Evolutionary conservation across 2,329 filamentous ascomycete species (phyloP), one percentile per base, ranked within the genome.

Genomic region (Aureobasidium sp.): DNA sequence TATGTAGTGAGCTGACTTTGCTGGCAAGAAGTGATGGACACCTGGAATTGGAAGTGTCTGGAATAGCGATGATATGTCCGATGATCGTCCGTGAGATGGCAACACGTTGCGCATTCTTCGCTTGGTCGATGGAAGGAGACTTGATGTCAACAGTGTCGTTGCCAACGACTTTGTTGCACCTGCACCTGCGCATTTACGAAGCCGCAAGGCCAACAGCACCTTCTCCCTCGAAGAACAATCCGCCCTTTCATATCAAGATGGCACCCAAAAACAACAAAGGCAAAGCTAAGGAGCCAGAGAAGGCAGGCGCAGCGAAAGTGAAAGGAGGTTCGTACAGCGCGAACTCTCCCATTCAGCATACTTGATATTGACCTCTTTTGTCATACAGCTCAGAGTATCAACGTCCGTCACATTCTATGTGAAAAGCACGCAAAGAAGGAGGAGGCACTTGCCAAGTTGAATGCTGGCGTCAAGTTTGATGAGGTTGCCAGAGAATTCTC

Each of bases 381-480:
- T 32, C 27, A 44, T 8, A 5, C 50, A 62, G 86, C 85, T 0
- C 85, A 87, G 69, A 80, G 80, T 63, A 88, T 91, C 76, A 89
- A 90, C 70, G 87, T 88, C 59, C 83, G 88, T 44, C 88, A 92
- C 73, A 90, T 91, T 63, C 74, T 89, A 77, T 92, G 89, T 69
- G 86, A 87, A 71, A 92, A 92, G 71, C 85, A 90, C 71, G 76
- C 79, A n/a, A 90, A 87, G 73, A 92, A 90, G 71, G 88, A 91
- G 70, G 86, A 90, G 71, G 89, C 89, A 0, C 72, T 91, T 17
- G 82, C 81, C 62, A 87, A 90, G 75, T 74, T 92, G 57, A 81
- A 80, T 43, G 83, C 79, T 3, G 87, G 88, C 1, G 80, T 79
- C 56, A 89, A 87, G 68, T 92, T 92, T 69, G 88, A 91, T 68